Conservation (phyloP, 164 flowering plant genomes). For the Stephania japonica region DNA sequence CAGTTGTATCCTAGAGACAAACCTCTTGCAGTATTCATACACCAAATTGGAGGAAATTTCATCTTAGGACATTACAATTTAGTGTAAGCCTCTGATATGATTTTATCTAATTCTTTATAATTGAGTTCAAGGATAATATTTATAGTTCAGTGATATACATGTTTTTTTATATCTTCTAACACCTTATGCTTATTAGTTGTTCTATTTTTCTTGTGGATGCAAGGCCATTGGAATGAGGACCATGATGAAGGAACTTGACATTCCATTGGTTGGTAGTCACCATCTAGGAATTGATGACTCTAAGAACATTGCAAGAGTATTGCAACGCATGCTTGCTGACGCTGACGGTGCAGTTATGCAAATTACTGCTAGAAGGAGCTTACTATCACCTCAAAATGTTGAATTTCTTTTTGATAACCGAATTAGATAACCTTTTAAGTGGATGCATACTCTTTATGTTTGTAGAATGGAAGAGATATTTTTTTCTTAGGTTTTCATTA, state of each 20-base stretch:
- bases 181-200: not conserved
- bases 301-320: constrained; percentile 76
- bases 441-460: not conserved
- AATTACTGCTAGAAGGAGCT: constrained; percentile 66
- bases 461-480: not conserved
- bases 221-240: constrained; percentile 91
- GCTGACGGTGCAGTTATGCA: constrained; percentile 82
- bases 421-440: constrained; percentile 19
- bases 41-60: no score
- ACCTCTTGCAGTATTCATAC: no score
- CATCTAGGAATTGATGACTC: constrained; percentile 97
- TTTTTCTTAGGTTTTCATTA: constrained; percentile 16
- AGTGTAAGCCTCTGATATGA: no score
- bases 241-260: constrained; percentile 69
- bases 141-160: no score
- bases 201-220: constrained; percentile 13
- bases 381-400: constrained; percentile 37
- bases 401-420: constrained; percentile 66
- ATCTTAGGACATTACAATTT: no score
- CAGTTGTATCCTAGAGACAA: no score
- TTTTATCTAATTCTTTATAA: no score
- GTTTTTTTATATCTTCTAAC: no score
- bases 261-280: constrained; percentile 75
- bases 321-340: constrained; percentile 71
- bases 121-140: no score